Evolutionary conservation across 2,329 filamentous ascomycete genomes (phyloP).

Genomic region (Cadophora sp.): DNA sequence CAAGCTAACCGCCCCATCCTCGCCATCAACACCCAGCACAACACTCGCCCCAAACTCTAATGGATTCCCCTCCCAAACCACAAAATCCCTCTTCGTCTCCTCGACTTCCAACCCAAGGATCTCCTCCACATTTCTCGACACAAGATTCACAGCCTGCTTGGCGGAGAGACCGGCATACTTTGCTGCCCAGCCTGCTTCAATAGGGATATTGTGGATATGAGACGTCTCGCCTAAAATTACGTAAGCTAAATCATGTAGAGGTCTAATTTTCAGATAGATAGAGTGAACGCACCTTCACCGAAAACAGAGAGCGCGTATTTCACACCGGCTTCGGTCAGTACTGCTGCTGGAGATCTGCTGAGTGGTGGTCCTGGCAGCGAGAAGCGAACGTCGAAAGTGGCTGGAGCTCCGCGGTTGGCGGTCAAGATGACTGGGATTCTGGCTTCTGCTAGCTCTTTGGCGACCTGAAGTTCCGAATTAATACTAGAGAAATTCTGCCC

Average conservation of each 20-base stretch:
- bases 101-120: constrained; percentile 47
- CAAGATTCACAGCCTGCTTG: constrained; percentile 47
- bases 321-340: constrained; percentile 51
- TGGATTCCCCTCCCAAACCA: constrained; percentile 53
- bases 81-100: constrained; percentile 48
- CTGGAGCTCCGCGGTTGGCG: constrained; percentile 46
- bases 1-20: constrained; percentile 42
- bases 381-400: constrained; percentile 48
- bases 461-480: constrained; percentile 43
- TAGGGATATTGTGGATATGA: constrained; percentile 49
- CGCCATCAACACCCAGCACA: constrained; percentile 47
- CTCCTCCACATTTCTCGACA: constrained; percentile 51
- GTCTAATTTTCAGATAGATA: background rate
- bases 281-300: constrained; percentile 38
- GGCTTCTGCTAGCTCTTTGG: constrained; percentile 49
- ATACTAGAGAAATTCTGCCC: background rate
- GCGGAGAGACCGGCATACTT: constrained; percentile 50
- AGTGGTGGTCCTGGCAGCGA: constrained; percentile 53
- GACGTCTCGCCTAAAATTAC: constrained; percentile 22
- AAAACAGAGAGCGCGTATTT: constrained; percentile 46
- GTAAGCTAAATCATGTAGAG: background rate
- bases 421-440: constrained; percentile 53
- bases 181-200: constrained; percentile 51
- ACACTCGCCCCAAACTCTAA: constrained; percentile 50
- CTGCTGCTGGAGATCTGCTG: constrained; percentile 48